Evolutionary conservation across 2,329 filamentous ascomycete genomes (phyloP).

Genomic region (Whalleya microplaca): DNA sequence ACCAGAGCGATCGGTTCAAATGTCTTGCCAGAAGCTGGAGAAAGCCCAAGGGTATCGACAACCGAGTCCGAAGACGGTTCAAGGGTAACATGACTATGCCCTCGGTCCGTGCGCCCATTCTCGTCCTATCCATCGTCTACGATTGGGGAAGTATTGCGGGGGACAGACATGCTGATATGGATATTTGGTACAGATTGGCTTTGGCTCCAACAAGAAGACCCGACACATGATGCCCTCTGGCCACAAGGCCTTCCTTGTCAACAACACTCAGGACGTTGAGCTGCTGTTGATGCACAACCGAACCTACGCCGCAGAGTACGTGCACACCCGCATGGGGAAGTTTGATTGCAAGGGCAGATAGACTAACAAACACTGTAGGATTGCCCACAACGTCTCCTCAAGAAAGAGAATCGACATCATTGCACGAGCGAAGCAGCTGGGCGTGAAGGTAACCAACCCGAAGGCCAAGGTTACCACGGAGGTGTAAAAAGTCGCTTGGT

Average conservation of each 20-base stretch:
- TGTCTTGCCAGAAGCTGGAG: constrained; percentile 79
- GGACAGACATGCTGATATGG: constrained; percentile 18
- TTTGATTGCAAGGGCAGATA: neutral
- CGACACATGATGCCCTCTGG: constrained; percentile 98
- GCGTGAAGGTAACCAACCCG: constrained; percentile 99
- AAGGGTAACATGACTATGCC: constrained; percentile 95
- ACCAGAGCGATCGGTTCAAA: constrained; percentile 97
- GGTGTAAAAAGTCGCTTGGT: constrained; percentile 57
- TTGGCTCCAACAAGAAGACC: constrained; percentile 99
- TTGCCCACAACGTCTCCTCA: constrained; percentile 96
- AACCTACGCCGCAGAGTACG: constrained; percentile 98
- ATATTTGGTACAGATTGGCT: constrained; percentile 71
- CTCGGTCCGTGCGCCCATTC: constrained; percentile 69
- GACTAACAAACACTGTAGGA: constrained; percentile 65
- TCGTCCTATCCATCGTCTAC: neutral
- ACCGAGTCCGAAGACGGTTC: constrained; percentile 95
- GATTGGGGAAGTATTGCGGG: neutral
- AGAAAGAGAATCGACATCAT: constrained; percentile 99
- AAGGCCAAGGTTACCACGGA: constrained; percentile 99
- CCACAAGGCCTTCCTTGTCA: constrained; percentile 99
- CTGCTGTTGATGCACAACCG: constrained; percentile 99
- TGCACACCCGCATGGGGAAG: constrained; percentile 31
- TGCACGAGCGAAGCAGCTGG: constrained; percentile 93
- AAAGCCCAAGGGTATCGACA: constrained; percentile 99
- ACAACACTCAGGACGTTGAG: constrained; percentile 94